phyloP scores from a whole-genome alignment of 2,329 filamentous ascomycete species.

The Verticillium nonalfalfae region DNA sequence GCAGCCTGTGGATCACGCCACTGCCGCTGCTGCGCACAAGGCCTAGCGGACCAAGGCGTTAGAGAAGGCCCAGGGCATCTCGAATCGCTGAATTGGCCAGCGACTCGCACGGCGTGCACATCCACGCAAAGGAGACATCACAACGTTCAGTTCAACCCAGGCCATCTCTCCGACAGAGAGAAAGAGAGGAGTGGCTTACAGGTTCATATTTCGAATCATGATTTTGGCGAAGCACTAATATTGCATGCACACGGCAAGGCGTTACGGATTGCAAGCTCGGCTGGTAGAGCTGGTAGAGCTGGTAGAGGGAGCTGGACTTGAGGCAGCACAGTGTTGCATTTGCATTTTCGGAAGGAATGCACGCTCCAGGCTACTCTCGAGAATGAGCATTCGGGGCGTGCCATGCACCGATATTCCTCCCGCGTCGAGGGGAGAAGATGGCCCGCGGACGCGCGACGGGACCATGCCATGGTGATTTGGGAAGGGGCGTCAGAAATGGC shows the following conservation, averaged over 20 bases:
- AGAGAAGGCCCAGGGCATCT: conserved; percentile 11
- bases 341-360: not conserved
- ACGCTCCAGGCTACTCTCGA: not conserved
- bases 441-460: too few species aligned
- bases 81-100: not conserved
- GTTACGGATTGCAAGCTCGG: not conserved
- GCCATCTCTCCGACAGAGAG: not conserved
- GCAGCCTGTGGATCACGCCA: not conserved
- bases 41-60: conserved; percentile 13
- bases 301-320: not conserved
- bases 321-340: not conserved
- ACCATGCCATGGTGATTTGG: too few species aligned
- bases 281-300: not conserved
- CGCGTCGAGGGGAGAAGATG: not conserved
- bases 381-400: not conserved
- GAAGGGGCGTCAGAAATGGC: too few species aligned
- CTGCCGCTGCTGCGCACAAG: not conserved
- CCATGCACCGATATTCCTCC: not conserved
- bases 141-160: not conserved
- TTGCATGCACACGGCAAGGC: conserved; percentile 1
- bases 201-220: not conserved
- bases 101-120: not conserved
- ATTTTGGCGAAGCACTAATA: not conserved
- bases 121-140: not conserved
- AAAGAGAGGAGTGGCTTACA: too few species aligned